Evolutionary conservation across 2,329 filamentous ascomycete genomes (phyloP).

Genomic region (Pseudogymnoascus sp.): DNA sequence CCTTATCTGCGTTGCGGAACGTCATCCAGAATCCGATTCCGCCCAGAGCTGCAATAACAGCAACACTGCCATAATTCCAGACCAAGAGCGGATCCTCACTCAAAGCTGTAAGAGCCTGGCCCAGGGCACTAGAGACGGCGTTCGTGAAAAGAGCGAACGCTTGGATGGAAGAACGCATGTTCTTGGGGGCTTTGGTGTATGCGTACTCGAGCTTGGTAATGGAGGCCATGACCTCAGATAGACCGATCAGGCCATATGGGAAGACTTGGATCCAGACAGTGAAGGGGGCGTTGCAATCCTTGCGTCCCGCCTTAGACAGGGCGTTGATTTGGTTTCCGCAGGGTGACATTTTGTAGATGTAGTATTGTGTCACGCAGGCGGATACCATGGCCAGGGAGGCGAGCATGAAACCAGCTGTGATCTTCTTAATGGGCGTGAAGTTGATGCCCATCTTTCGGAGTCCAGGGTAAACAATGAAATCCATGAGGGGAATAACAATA

Average conservation of each 20-base stretch:
- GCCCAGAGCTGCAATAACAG: slow-evolving; percentile 55
- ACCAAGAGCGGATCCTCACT: slow-evolving; percentile 58
- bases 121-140: slow-evolving; percentile 61
- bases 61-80: slow-evolving; percentile 64
- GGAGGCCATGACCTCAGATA: slow-evolving; percentile 51
- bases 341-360: slow-evolving; percentile 55
- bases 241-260: slow-evolving; percentile 41
- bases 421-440: slow-evolving; percentile 71
- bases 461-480: slow-evolving; percentile 61
- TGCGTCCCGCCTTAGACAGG: slow-evolving; percentile 12
- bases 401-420: slow-evolving; percentile 62
- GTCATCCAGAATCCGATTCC: slow-evolving; percentile 61
- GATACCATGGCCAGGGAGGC: slow-evolving; percentile 55
- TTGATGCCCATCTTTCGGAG: slow-evolving; percentile 56
- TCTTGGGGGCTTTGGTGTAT: slow-evolving; percentile 68
- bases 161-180: slow-evolving; percentile 73
- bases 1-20: slow-evolving; percentile 56
- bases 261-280: slow-evolving; percentile 56
- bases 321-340: slow-evolving; percentile 51
- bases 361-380: slow-evolving; percentile 50
- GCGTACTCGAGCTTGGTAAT: slow-evolving; percentile 66
- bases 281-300: slow-evolving; percentile 41
- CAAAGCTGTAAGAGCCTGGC: slow-evolving; percentile 59
- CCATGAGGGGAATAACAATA: slow-evolving; percentile 66
- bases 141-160: slow-evolving; percentile 64